A percentile compares a stretch with the other conserved stretches of the same genome.
These are phyloP conservation scores for Skeletonema potamos DNA, from an alignment of 108 stramenopile genomes.

Conservation along the genomic window DNA sequence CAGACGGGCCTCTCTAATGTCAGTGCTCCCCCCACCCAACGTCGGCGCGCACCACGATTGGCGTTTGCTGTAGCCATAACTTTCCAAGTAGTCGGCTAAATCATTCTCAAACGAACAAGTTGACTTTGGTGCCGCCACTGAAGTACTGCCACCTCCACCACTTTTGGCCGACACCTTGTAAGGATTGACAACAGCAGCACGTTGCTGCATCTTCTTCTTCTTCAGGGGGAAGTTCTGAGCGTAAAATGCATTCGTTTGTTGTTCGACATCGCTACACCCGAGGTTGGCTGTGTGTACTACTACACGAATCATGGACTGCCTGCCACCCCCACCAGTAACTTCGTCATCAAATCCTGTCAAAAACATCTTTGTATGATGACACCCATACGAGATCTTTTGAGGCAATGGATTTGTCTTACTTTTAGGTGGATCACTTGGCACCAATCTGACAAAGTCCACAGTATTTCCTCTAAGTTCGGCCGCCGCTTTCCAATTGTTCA, in stretches of 20 bases:
- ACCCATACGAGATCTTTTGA: constrained; percentile 13
- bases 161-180: neutral
- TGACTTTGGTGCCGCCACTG: constrained; percentile 16
- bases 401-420: constrained; percentile 30
- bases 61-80: constrained; percentile 49
- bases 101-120: constrained; percentile 61
- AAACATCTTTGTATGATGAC: constrained; percentile 82
- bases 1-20: neutral
- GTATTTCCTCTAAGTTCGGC: constrained; percentile 18
- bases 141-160: neutral
- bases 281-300: constrained; percentile 81
- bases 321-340: neutral
- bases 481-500: constrained; percentile 17
- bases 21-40: neutral
- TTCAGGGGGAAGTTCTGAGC: constrained; percentile 79
- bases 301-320: constrained; percentile 49
- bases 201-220: neutral
- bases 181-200: neutral
- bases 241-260: constrained; percentile 65
- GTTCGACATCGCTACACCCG: constrained; percentile 46
- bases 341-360: constrained; percentile 60
- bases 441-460: constrained; percentile 36
- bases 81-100: constrained; percentile 61
- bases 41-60: constrained; percentile 33
- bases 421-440: constrained; percentile 44